phyloP scores from a whole-genome alignment of 495 filamentous ascomycete species.

The Hypoxylon trugodes region DNA sequence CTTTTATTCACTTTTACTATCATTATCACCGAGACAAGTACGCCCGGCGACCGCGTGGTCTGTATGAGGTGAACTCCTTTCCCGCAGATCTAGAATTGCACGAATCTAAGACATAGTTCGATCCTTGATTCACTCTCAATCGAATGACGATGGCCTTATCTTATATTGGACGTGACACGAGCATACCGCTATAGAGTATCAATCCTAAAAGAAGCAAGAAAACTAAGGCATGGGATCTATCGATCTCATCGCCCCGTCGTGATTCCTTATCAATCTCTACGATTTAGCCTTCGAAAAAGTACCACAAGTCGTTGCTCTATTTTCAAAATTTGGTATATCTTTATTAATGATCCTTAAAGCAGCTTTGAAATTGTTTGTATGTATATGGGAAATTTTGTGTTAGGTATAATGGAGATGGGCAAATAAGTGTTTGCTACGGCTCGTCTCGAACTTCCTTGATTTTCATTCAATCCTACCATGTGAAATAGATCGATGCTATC shows the following conservation, averaged over 20 bases:
- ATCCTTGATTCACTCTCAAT: slow-evolving; percentile 30
- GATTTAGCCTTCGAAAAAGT: too few relatives aligned
- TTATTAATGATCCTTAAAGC: too few relatives aligned
- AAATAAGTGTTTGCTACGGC: slow-evolving; percentile 8
- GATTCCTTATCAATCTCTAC: too few relatives aligned
- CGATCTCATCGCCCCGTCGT: too few relatives aligned
- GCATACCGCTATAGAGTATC: background rate
- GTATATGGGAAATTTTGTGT: too few relatives aligned
- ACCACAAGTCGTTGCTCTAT: too few relatives aligned
- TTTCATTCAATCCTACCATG: slow-evolving; percentile 3
- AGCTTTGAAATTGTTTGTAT: too few relatives aligned
- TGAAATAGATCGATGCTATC: slow-evolving; percentile 32
- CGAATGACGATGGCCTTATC: slow-evolving; percentile 16
- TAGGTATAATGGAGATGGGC: background rate
- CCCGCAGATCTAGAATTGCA: slow-evolving; percentile 18
- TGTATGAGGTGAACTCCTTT: slow-evolving; percentile 7
- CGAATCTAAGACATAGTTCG: slow-evolving; percentile 40
- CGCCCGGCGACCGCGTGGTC: slow-evolving; percentile 3
- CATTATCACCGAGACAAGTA: background rate
- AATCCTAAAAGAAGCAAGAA: background rate
- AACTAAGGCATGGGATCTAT: too few relatives aligned
- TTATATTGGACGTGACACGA: slow-evolving; percentile 17
- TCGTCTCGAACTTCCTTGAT: slow-evolving; percentile 32
- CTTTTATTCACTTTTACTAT: background rate
- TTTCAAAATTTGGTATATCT: too few relatives aligned